Evolutionary conservation across 768 basidiomycete species (phyloP).

Genomic region (Leccinum longicurvipes): DNA sequence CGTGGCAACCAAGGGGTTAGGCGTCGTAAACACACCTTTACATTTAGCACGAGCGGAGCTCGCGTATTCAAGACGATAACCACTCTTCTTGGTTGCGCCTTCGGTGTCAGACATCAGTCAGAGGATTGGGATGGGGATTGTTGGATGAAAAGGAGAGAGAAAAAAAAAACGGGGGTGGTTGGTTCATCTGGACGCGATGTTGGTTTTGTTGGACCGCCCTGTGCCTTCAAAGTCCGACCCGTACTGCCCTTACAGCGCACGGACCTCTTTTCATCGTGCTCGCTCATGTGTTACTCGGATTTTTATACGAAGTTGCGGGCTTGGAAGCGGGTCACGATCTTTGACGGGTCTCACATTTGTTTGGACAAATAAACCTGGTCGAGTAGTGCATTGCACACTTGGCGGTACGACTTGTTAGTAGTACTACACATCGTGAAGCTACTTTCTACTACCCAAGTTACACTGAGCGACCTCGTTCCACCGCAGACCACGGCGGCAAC

Average conservation of each 20-base stretch:
- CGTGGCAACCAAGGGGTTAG: constrained; percentile 8
- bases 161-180: constrained; percentile 28
- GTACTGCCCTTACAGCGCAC: constrained; percentile 32
- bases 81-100: constrained; percentile 36
- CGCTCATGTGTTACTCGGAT: constrained; percentile 21
- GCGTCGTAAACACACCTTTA: constrained; percentile 50
- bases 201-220: constrained; percentile 39
- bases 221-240: constrained; percentile 37
- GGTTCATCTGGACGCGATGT: constrained; percentile 38
- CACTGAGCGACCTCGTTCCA: not conserved
- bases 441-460: not conserved
- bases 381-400: not conserved
- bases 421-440: not conserved
- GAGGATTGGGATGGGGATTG: constrained; percentile 13
- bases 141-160: constrained; percentile 22
- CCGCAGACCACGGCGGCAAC: not conserved
- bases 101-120: constrained; percentile 34
- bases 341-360: constrained; percentile 19
- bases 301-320: constrained; percentile 7
- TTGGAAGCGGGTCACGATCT: constrained; percentile 12
- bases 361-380: constrained; percentile 28
- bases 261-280: constrained; percentile 31
- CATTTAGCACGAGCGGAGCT: constrained; percentile 66
- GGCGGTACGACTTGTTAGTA: not conserved
- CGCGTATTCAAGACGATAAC: constrained; percentile 81